Percentiles rank a stretch among this genome's conserved stretches.
These are phyloP conservation scores for Claviceps cyperi DNA, from an alignment of 2,329 filamentous ascomycete species.

Conservation along the genomic window DNA sequence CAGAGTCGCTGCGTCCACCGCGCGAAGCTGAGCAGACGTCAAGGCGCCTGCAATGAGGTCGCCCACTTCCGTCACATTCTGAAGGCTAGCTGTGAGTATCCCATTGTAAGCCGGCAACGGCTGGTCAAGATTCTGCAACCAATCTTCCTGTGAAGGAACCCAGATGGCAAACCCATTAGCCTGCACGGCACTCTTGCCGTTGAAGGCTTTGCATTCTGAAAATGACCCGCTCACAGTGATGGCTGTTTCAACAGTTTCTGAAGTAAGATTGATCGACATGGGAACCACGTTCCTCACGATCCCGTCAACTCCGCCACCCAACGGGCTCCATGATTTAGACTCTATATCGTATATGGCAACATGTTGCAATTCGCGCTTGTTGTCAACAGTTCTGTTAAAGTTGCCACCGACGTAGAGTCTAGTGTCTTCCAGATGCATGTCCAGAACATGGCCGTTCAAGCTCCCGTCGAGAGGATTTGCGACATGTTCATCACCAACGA, in stretches of 20 bases:
- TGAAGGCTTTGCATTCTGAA: slow-evolving; percentile 54
- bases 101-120: slow-evolving; percentile 55
- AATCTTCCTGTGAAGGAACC: slow-evolving; percentile 74
- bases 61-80: slow-evolving; percentile 47
- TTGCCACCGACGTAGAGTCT: slow-evolving; percentile 69
- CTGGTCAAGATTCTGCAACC: slow-evolving; percentile 66
- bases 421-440: slow-evolving; percentile 52
- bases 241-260: slow-evolving; percentile 51
- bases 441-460: slow-evolving; percentile 63
- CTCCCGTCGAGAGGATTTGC: slow-evolving; percentile 53
- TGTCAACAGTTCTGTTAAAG: slow-evolving; percentile 60
- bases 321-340: slow-evolving; percentile 55
- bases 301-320: slow-evolving; percentile 80
- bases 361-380: slow-evolving; percentile 52
- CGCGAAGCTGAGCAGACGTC: slow-evolving; percentile 56
- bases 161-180: slow-evolving; percentile 76
- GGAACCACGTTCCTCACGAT: slow-evolving; percentile 60
- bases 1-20: slow-evolving; percentile 59
- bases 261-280: slow-evolving; percentile 64
- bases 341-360: slow-evolving; percentile 62
- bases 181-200: slow-evolving; percentile 41
- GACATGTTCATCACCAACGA: slow-evolving; percentile 45
- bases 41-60: slow-evolving; percentile 76
- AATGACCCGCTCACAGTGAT: slow-evolving; percentile 75
- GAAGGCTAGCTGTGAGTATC: slow-evolving; percentile 51